These are phyloP conservation scores for Paramecium tetraurelia DNA, from an alignment of 73 alveolate species.

Conservation along the genomic window DNA sequence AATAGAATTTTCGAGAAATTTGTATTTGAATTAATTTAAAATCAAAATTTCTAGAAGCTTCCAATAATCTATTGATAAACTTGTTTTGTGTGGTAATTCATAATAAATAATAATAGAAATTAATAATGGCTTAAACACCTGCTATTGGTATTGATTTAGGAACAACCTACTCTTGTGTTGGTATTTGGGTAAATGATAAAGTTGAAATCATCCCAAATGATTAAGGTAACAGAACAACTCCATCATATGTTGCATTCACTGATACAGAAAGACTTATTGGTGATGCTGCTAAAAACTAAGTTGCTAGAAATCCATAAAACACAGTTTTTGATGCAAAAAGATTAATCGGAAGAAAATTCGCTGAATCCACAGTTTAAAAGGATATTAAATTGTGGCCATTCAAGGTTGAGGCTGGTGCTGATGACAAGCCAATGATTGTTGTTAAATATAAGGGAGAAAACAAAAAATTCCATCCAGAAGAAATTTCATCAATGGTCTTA, in stretches of 20 bases:
- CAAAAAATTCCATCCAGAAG: slow-evolving; percentile 86
- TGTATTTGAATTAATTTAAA: not conserved
- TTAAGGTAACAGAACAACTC: slow-evolving; percentile 85
- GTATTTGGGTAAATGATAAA: slow-evolving; percentile 73
- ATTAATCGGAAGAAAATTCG: slow-evolving; percentile 79
- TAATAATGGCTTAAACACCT: not conserved
- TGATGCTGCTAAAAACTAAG: slow-evolving; percentile 83
- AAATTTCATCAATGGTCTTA: slow-evolving; percentile 84
- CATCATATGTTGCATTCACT: slow-evolving; percentile 90
- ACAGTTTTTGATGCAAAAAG: slow-evolving; percentile 82
- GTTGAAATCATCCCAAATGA: slow-evolving; percentile 86
- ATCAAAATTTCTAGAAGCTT: not conserved
- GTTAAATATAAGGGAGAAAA: slow-evolving; percentile 70
- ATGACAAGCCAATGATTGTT: slow-evolving; percentile 82
- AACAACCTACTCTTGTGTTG: slow-evolving; percentile 89
- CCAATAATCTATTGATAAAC: not conserved
- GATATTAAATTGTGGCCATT: slow-evolving; percentile 88
- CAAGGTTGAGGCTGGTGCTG: slow-evolving; percentile 80
- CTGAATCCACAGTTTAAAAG: slow-evolving; percentile 72
- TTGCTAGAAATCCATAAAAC: slow-evolving; percentile 78
- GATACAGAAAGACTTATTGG: slow-evolving; percentile 83
- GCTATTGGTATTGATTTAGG: slow-evolving; percentile 87
- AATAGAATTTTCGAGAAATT: slow-evolving; percentile 10
- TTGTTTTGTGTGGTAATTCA: not conserved
- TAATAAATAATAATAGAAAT: not conserved